Evolutionary conservation across 108 stramenopile species (phyloP), one percentile per base, ranked within the genome.

Genomic region (Nannochloropsis gaditana): DNA sequence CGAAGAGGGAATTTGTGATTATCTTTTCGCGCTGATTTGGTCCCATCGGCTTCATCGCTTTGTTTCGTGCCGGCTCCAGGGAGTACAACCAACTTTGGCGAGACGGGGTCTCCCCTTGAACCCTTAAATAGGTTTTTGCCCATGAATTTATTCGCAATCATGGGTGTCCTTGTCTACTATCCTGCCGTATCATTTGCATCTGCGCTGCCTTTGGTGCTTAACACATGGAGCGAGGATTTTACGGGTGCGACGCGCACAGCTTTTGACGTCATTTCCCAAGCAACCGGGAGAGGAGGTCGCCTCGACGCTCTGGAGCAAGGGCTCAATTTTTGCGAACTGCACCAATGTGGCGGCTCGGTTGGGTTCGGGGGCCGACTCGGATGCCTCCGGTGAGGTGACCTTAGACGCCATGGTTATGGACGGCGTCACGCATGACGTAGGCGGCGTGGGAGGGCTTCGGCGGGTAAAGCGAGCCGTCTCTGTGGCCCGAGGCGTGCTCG

Each of bases 351-450:
- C 15, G 83, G 87, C 41, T 84, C 83, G 80, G 87, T 87, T 43
- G 87, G 90, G 5, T 90, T 82, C 79, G 86, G 90, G 85, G 5
- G 88, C 84, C 41, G n/a, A 89, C 21, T 89, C 90, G 9, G 90
- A 90, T 44, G 82, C 86, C 43, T 43, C 42, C 10, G 90, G 87
- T 8, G 84, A 87, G 80, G 89, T 89, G 9, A 90, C 89, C 21
- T 85, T 90, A 5, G 90, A 90, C 17, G 89, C 90, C 9, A 90
- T 90, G 90, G 87, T 90, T 11, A 90, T 90, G 90, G 85, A 85
- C 43, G 90, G 89, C 11, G 81, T 86, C 3, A 84, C 43, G 21
- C 85, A 89, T 45, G 43, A 85, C 43, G 90, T 90, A 41, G 90
- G 90, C 44, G 86, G 89, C 9, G 89, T 90, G 43, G 90, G 85